These are phyloP conservation scores for Articulospora tetracladia DNA, from an alignment of 495 filamentous ascomycete species.

Conservation along the genomic window DNA sequence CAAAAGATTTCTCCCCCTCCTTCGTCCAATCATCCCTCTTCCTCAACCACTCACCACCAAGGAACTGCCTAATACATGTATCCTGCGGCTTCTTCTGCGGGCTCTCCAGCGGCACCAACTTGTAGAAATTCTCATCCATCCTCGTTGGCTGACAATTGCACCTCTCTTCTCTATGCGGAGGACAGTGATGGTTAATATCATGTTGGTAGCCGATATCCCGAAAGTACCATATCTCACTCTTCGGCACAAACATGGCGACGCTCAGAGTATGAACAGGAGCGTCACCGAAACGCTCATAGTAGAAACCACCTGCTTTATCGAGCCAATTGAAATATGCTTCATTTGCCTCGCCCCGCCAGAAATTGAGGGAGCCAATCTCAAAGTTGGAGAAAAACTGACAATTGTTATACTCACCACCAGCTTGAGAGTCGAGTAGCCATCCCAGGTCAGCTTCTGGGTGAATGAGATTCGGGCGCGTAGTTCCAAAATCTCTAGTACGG, in stretches of 20 bases:
- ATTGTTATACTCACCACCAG: conserved; percentile 35
- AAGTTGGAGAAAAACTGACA: conserved; percentile 60
- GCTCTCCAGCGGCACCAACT: conserved; percentile 46
- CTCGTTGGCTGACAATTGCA: conserved; percentile 44
- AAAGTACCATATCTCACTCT: conserved; percentile 45
- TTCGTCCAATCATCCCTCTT: conserved; percentile 36
- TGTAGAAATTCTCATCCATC: conserved; percentile 48
- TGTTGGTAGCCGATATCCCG: conserved; percentile 52
- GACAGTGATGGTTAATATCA: conserved; percentile 43
- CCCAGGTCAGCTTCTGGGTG: conserved; percentile 45
- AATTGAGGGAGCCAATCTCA: conserved; percentile 57
- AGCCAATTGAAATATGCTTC: conserved; percentile 55
- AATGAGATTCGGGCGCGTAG: conserved; percentile 40
- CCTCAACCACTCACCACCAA: conserved; percentile 44
- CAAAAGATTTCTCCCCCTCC: conserved; percentile 33
- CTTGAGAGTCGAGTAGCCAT: conserved; percentile 40
- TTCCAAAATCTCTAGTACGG: conserved; percentile 40
- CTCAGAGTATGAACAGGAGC: conserved; percentile 59
- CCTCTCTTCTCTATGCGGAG: conserved; percentile 22
- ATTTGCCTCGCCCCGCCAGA: conserved; percentile 53
- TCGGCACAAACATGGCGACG: conserved; percentile 46
- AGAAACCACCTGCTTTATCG: conserved; percentile 55
- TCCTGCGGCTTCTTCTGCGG: conserved; percentile 47
- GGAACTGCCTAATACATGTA: conserved; percentile 47
- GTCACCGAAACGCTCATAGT: conserved; percentile 61